Base-by-base conservation (phyloP, 1,284 basidiomycete species). In the Microbotryum silenes-acaulis region DNA sequence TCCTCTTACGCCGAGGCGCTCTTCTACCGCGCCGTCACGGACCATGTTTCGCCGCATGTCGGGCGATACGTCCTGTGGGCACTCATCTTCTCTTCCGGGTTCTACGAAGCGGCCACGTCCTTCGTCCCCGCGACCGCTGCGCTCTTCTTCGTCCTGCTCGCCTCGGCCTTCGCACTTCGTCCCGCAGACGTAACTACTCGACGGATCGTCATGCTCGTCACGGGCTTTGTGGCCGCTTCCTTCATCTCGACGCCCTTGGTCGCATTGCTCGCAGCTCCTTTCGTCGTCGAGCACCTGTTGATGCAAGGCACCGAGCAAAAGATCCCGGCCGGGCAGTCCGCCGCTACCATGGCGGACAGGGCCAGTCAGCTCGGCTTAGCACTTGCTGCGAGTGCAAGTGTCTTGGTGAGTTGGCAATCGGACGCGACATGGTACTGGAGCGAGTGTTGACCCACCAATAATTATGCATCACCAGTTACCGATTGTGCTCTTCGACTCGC, bases 161-260 rank as follows among this genome's bases (percentile, higher is more conserved):
- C 90, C 1, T 87, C 85, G 66, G 83, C 90, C 0, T 89, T 82
- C 69, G 84, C 84, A 4, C 78, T 96, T 60, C 80, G 85, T 57
- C 88, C 89, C 0, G 79, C 77, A 78, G 46, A 76, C 75, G 37
- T 72, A 74, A 65, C 76, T 77, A 57, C 79, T 88, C 60, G 85
- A 18, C 70, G 77, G 23, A 76, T 77, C 18, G 71, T 60, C 9
- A 58, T 53, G 31, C 75, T 59, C 75, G 79, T 20, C 83, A 63
- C 88, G 31, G 81, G 48, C 90, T 73, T 93, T 72, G 90, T 89
- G 1, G 74, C 85, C 4, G 93, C 91, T 4, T 90, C 86, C 3
- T 83, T 98, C 54, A 81, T 94, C 44, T 96, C 94, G 20, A 98
- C 96, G 96, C 96, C 96, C 1, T 99, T 97, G 74, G 82, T 89